phyloP scores from a whole-genome alignment of 148 eudicot genomes.

The Diospyros kaki region DNA sequence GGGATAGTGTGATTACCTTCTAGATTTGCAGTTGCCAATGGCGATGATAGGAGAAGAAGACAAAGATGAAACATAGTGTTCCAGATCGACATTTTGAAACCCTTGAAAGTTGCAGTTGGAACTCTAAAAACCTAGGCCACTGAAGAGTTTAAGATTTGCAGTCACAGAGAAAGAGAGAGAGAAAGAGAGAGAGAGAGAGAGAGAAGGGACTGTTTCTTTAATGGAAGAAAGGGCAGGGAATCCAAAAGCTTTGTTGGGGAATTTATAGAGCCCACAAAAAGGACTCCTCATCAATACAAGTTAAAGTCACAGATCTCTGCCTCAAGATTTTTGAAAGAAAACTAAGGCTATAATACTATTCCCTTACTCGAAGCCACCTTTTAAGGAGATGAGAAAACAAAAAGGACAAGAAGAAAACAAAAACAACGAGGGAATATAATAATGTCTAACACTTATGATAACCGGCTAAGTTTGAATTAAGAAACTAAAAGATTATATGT shows the following conservation, averaged over 20 bases:
- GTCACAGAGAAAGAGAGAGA: neutral
- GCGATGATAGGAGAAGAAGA: constrained; percentile 14
- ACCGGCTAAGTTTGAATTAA: no score
- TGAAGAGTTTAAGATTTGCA: neutral
- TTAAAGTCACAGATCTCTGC: no score
- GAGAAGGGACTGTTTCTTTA: neutral
- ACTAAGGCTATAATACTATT: no score
- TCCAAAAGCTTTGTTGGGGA: constrained; percentile 6
- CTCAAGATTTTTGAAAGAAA: no score
- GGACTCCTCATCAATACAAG: constrained; percentile 30
- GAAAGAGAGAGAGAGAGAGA: constrained; percentile 9
- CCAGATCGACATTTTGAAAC: constrained; percentile 26
- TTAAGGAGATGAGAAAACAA: no score
- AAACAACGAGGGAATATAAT: no score
- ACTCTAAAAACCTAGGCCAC: neutral
- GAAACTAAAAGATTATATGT: no score
- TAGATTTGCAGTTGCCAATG: constrained; percentile 27
- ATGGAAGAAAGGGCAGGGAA: constrained; percentile 9
- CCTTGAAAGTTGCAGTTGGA: neutral
- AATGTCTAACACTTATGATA: no score
- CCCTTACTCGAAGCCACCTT: no score
- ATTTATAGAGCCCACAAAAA: constrained; percentile 28
- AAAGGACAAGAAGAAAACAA: no score
- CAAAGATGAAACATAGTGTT: constrained; percentile 17
- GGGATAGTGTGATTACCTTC: constrained; percentile 34